Percentiles rank a stretch among this genome's conserved stretches.
phyloP scores from a whole-genome alignment of 192 early-diverging fungal species.

The Cladochytrium replicatum region DNA sequence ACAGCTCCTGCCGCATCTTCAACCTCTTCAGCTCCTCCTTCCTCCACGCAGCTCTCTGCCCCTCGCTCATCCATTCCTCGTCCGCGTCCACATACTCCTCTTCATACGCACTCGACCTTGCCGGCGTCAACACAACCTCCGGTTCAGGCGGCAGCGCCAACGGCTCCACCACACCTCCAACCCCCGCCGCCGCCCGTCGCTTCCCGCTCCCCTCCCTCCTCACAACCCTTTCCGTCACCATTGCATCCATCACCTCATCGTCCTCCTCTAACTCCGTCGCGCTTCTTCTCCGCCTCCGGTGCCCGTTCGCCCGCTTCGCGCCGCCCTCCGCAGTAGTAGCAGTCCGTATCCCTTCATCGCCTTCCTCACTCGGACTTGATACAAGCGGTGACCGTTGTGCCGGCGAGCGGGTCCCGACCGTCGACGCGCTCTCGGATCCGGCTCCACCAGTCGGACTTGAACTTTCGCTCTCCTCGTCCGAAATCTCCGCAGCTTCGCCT shows the following conservation, averaged over 20 bases:
- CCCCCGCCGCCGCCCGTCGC: constrained; percentile 13
- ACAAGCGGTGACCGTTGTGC: no score
- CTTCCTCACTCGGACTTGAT: background rate
- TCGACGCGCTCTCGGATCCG: no score
- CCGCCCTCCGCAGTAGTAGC: background rate
- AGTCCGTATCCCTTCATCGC: background rate
- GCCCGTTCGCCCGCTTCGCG: background rate
- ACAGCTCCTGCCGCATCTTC: constrained; percentile 77
- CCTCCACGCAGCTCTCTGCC: constrained; percentile 45
- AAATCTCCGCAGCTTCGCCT: no score
- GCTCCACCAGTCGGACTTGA: no score
- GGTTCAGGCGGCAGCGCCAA: no score
- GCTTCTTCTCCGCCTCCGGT: background rate
- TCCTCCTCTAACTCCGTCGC: constrained; percentile 6
- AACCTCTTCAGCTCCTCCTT: constrained; percentile 68
- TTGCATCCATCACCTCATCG: constrained; percentile 5
- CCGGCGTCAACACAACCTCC: no score
- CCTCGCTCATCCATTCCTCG: constrained; percentile 9
- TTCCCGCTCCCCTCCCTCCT: constrained; percentile 1
- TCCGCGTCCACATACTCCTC: constrained; percentile 3
- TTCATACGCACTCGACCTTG: background rate
- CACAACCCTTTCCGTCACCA: background rate
- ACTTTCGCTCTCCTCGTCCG: no score
- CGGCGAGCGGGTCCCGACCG: no score
- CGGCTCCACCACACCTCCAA: no score